Evolutionary conservation across 495 filamentous ascomycete genomes (phyloP).

Genomic region (Polyplosphaeria fusca): DNA sequence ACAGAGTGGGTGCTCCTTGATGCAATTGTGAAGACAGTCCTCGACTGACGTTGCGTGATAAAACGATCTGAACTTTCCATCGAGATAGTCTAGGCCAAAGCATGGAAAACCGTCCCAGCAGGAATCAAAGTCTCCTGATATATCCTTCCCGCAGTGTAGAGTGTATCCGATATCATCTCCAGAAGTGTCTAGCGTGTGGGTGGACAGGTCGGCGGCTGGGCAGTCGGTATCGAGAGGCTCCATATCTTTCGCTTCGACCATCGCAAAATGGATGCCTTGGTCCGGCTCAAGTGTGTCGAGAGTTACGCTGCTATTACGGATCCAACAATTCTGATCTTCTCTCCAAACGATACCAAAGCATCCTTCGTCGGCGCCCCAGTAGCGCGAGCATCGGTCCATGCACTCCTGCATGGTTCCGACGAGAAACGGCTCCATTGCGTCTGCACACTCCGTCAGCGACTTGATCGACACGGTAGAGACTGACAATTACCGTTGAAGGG

Average conservation of each 20-base stretch:
- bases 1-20: conserved; percentile 21
- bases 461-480: neutral
- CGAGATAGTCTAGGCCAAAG: conserved; percentile 4
- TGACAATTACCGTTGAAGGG: conserved; percentile 2
- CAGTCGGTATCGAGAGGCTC: conserved; percentile 7
- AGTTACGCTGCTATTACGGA: conserved; percentile 3
- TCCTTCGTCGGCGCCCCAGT: conserved; percentile 21
- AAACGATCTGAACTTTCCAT: conserved; percentile 2
- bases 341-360: conserved; percentile 25
- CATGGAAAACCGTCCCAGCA: conserved; percentile 18
- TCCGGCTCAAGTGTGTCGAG: neutral
- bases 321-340: conserved; percentile 17
- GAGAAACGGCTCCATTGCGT: neutral
- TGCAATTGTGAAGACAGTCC: conserved; percentile 22
- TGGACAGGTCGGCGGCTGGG: conserved; percentile 16
- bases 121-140: conserved; percentile 3
- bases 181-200: neutral
- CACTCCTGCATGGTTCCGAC: conserved; percentile 22
- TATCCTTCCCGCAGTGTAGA: conserved; percentile 16
- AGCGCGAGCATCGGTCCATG: conserved; percentile 28
- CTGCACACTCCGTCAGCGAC: neutral
- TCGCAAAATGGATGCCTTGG: conserved; percentile 5
- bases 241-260: conserved; percentile 1
- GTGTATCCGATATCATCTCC: conserved; percentile 16
- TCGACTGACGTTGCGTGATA: conserved; percentile 21